Conservation (phyloP, 164 flowering plant genomes). For the Nelumbo lutea region DNA sequence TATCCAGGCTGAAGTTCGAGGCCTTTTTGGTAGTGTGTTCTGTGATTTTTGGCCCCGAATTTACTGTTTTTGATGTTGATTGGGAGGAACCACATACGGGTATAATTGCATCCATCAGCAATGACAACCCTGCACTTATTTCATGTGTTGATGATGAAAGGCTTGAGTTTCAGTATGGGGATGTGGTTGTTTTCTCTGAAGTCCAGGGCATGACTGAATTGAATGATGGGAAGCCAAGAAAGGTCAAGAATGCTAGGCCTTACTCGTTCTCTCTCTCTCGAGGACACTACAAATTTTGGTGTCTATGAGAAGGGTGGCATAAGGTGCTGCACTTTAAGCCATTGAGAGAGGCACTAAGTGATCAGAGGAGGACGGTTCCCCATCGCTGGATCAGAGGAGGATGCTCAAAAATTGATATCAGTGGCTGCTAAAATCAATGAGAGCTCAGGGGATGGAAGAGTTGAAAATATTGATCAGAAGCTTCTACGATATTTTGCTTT, state of each 20-base stretch:
- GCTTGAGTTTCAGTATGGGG: constrained; percentile 89
- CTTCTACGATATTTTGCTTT: constrained; percentile 64
- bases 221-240: constrained; percentile 83
- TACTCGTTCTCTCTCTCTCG: constrained; percentile 72
- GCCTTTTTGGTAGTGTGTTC: constrained; percentile 76
- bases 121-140: constrained; percentile 72
- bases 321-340: constrained; percentile 72
- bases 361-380: constrained; percentile 86
- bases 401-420: constrained; percentile 64
- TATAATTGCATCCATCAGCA: constrained; percentile 82
- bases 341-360: constrained; percentile 54
- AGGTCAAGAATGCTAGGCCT: constrained; percentile 60
- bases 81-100: constrained; percentile 87
- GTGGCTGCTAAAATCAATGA: constrained; percentile 47
- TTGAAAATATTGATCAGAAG: constrained; percentile 57
- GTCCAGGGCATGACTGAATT: constrained; percentile 78
- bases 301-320: constrained; percentile 76
- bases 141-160: constrained; percentile 88
- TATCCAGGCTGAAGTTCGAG: constrained; percentile 77
- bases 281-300: constrained; percentile 69
- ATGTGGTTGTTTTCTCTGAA: constrained; percentile 83
- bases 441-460: constrained; percentile 37
- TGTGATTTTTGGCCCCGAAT: constrained; percentile 86
- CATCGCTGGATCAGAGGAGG: constrained; percentile 75
- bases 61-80: constrained; percentile 75